Evolutionary conservation across 345 rosid species (phyloP), one percentile per base, ranked within the genome.

Genomic region (Hirschfeldia incana): DNA sequence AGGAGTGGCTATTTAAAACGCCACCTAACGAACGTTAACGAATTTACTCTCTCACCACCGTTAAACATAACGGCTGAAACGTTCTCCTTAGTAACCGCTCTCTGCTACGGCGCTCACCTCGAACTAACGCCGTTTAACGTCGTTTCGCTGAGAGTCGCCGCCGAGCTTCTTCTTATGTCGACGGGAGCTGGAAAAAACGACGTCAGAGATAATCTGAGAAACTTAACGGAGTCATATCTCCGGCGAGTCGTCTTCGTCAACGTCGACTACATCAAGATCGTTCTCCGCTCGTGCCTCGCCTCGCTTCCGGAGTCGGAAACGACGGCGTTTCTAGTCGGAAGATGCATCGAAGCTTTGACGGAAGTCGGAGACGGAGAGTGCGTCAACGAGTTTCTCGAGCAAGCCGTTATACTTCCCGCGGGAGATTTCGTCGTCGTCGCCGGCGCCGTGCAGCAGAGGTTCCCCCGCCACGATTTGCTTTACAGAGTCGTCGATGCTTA

Each of bases 301-400:
- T 69, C 85, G 82, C 90, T 94, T 6, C 97, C 97, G 0, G 97
- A 94, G 77, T 89, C 94, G 1, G 97, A 94, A 68, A 89, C 97
- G 77, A 60, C 78, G 51, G 90, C 88, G 73, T 81, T 64, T 65
- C 55, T 91, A 0, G 51, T 90, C 30, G 88, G 97, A 70, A 82
- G 87, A 55, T 90, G 94, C 77, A 8, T 91, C 11, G 91, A 89
- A 57, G 87, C 83, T 34, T 81, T 78, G 76, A 66, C 74, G 59
- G 83, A 83, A 0, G 72, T 81, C 32, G 84, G 84, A 28, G 85
- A 85, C 27, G 86, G 83, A 8, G 85, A 83, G 0, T 79, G 75
- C 49, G 58, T 84, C 11, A 85, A 81, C 9, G 60, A 67, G 30
- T 80, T 80, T 53, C 59, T 89, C 2, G 90, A 88, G 42, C 92